A percentile compares a stretch with the other conserved stretches of the same genome.
Conservation (phyloP, 768 basidiomycete genomes). For the Pisolithus microcarpus region DNA sequence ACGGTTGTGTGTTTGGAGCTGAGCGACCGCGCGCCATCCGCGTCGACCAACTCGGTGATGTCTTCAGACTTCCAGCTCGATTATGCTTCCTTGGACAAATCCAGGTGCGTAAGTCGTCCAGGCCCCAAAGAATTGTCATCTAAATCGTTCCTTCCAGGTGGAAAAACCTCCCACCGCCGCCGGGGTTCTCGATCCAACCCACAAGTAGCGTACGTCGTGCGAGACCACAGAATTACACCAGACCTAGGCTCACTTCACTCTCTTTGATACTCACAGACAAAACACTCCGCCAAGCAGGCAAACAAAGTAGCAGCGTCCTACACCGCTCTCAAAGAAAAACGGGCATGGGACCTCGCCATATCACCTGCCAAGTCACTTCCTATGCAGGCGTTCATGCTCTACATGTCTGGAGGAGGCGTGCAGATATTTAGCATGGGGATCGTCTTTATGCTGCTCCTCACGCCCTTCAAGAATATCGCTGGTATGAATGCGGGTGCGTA, state of each 20-base stretch:
- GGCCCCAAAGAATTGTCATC: not conserved
- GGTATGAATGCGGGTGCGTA: slow-evolving; percentile 70
- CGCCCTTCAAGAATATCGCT: slow-evolving; percentile 78
- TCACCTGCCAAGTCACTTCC: slow-evolving; percentile 85
- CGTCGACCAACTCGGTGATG: slow-evolving; percentile 8
- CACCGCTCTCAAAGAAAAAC: slow-evolving; percentile 62
- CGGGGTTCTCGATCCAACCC: slow-evolving; percentile 52
- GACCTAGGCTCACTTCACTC: not conserved
- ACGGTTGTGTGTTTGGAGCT: too few relatives aligned
- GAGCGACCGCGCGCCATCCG: too few relatives aligned
- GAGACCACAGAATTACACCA: not conserved
- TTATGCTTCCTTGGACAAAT: slow-evolving; percentile 26
- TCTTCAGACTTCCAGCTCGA: slow-evolving; percentile 19
- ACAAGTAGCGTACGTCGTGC: slow-evolving; percentile 22
- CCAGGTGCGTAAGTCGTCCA: slow-evolving; percentile 12
- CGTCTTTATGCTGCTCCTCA: slow-evolving; percentile 84
- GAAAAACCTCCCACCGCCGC: slow-evolving; percentile 57
- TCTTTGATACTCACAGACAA: slow-evolving; percentile 32
- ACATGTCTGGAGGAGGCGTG: slow-evolving; percentile 95
- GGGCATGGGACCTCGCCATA: slow-evolving; percentile 82
- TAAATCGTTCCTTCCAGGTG: slow-evolving; percentile 35
- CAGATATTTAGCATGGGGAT: slow-evolving; percentile 98
- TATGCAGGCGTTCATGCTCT: slow-evolving; percentile 98
- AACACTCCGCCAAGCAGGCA: slow-evolving; percentile 29
- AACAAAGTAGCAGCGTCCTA: slow-evolving; percentile 41